Evolutionary conservation across 352 stramenopile genomes (phyloP), one percentile per base, ranked within the genome.

Genomic region (Blastocystis sp.): DNA sequence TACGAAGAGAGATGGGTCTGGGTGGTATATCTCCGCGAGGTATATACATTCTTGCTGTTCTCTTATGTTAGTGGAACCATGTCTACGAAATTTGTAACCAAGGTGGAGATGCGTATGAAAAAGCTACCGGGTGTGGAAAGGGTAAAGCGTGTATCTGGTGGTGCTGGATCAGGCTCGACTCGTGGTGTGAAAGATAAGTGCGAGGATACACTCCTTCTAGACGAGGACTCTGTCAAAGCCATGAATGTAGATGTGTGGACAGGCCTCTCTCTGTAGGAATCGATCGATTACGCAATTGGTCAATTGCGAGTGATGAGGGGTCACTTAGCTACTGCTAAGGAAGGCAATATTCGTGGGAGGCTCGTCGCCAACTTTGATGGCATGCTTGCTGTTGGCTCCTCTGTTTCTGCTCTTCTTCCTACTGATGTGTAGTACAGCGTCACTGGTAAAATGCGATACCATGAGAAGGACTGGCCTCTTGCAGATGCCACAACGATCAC

Each of bases 281-380:
- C 47, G 20, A 53, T 64, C 20, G n/a, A 84, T 20, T 84, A 84
- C n/a, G 73, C 73, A 3, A 84, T 84, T 3, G 73, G 73, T 29
- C 73, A 84, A 43, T 34, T 84, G 53, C 73, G 73, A 29, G 26
- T 84, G 50, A 66, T 84, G 73, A 66, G 39, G n/a, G 73, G 73
- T 41, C 45, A 68, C 68, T 20, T 84, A 34, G 29, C 73, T 9
- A 84, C 73, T 11, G 73, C 73, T 1, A 84, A 47, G 39, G 73
- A 84, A 13, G 73, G 73, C 20, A 84, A 84, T 55, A 84, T 84
- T n/a, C 73, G 73, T n/a, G 73, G 73, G 45, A 50, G 73, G 29
- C 73, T 84, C 15, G 47, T 68, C 0, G 5, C 47, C 20, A 29
- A 84, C 1, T 68, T 47, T 34, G 53, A 84, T 9, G 53, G 53